Evolutionary conservation across 139 green algal genomes (phyloP).

Genomic region (Pleodorina starrii): DNA sequence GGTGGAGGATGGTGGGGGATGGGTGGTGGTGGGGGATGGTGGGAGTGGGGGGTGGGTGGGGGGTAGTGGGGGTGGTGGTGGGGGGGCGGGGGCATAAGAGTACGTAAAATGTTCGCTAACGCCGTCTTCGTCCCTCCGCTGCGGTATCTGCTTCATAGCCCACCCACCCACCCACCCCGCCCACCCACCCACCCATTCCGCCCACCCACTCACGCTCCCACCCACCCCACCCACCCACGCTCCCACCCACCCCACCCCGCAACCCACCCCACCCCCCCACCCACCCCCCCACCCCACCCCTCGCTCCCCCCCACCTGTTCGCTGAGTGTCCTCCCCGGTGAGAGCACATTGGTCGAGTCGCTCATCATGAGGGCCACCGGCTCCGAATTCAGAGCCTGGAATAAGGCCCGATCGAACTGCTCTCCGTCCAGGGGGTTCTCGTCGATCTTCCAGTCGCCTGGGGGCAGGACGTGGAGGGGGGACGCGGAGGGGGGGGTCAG

Average conservation of each 20-base stretch:
- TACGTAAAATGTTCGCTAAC: too few relatives aligned
- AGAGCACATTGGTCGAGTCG: constrained; percentile 98
- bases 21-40: too few relatives aligned
- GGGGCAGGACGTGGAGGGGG: neutral
- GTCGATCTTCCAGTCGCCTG: constrained; percentile 99
- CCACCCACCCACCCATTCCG: neutral
- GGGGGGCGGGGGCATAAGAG: too few relatives aligned
- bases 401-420: constrained; percentile 90
- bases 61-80: too few relatives aligned
- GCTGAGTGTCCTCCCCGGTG: constrained; percentile 88
- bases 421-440: constrained; percentile 95
- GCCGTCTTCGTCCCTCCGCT: too few relatives aligned
- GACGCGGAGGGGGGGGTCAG: neutral
- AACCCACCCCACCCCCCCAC: neutral
- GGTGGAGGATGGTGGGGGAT: neutral
- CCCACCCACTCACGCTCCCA: neutral
- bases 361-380: constrained; percentile 94
- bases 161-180: too few relatives aligned
- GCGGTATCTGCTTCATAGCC: too few relatives aligned
- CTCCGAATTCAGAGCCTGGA: constrained; percentile 88
- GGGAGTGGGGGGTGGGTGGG: too few relatives aligned
- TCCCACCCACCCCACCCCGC: neutral
- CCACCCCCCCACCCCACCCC: neutral
- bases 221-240: too few relatives aligned
- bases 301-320: constrained; percentile 66